These are phyloP conservation scores for Candida ovalis DNA, from an alignment of 805 yeast species.

Conservation along the genomic window DNA sequence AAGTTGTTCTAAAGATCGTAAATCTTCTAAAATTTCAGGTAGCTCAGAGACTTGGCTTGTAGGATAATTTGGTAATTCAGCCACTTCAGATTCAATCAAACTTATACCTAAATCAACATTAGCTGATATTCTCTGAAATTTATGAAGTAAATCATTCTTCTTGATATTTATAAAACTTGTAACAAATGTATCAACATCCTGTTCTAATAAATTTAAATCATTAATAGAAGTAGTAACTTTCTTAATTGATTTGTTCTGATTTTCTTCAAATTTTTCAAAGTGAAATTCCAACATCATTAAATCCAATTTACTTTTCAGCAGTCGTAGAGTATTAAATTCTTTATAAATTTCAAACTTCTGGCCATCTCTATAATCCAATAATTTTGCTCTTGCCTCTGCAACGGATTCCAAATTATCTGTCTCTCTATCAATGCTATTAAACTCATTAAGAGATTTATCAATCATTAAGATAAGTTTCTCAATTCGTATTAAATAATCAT, in stretches of 20 bases:
- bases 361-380: constrained; percentile 8
- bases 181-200: constrained; percentile 27
- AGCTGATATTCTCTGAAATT: constrained; percentile 24
- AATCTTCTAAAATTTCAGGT: constrained; percentile 31
- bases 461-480: constrained; percentile 13
- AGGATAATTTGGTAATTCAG: constrained; percentile 27
- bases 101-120: constrained; percentile 14
- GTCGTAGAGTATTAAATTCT: constrained; percentile 13
- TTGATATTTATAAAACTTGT: constrained; percentile 32
- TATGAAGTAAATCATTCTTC: constrained; percentile 22
- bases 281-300: constrained; percentile 17
- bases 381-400: constrained; percentile 1
- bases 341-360: constrained; percentile 11
- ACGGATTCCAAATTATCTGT: constrained; percentile 1
- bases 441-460: constrained; percentile 9
- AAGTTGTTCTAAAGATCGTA: constrained; percentile 32
- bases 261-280: constrained; percentile 15
- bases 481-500: constrained; percentile 12
- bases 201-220: constrained; percentile 31
- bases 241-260: constrained; percentile 12
- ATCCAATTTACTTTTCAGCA: constrained; percentile 17
- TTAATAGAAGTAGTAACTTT: constrained; percentile 16
- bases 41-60: constrained; percentile 36
- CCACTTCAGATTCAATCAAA: constrained; percentile 17
- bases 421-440: constrained; percentile 7